These are phyloP conservation scores for Amaranthus hypochondriacus DNA, from an alignment of 148 eudicot species.

Conservation along the genomic window DNA sequence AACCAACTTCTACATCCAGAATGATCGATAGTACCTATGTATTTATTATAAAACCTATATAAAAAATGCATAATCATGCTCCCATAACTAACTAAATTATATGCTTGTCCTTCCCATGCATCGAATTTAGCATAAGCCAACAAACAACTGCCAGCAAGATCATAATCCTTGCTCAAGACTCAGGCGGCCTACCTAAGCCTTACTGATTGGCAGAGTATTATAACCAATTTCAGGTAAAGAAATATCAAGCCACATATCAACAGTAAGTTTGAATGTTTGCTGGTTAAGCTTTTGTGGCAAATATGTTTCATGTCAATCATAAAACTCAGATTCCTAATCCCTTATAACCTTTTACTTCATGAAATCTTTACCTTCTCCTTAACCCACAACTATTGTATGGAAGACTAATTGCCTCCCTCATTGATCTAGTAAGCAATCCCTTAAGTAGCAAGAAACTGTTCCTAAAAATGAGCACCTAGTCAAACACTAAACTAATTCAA, in stretches of 20 bases:
- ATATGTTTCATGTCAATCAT: not conserved
- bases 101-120: not conserved
- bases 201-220: too few species aligned
- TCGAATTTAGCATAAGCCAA: not conserved
- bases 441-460: not conserved
- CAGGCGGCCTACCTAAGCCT: not conserved
- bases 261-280: not conserved
- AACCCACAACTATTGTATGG: too few species aligned
- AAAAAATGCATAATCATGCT: not conserved
- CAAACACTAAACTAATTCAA: not conserved
- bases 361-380: too few species aligned
- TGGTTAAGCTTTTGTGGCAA: not conserved
- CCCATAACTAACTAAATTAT: not conserved
- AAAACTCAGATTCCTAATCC: not conserved
- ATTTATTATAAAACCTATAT: not conserved
- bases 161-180: too few species aligned
- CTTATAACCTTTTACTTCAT: too few species aligned
- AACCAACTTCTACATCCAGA: not conserved
- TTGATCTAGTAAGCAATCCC: not conserved
- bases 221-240: not conserved
- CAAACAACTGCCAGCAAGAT: too few species aligned
- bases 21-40: too few species aligned
- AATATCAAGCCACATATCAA: not conserved
- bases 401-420: too few species aligned
- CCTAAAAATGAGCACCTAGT: not conserved